Conservation (phyloP, 192 early-diverging fungal species). For the Lobosporangium transversale region DNA sequence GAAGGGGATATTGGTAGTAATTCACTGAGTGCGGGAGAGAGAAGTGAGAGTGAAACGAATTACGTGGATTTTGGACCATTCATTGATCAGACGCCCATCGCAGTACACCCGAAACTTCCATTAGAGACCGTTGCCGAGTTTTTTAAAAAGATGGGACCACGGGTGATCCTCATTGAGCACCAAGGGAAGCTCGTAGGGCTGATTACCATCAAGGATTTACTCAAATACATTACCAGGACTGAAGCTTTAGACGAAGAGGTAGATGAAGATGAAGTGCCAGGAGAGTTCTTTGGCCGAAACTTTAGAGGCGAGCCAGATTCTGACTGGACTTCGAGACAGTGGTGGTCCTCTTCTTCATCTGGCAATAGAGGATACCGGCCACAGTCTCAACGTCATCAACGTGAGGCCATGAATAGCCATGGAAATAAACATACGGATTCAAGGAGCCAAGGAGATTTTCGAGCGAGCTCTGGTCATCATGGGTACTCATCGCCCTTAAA, state of each 20-base stretch:
- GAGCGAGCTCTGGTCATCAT: too few species aligned
- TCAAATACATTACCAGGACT: constrained; percentile 66
- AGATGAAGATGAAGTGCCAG: constrained; percentile 26
- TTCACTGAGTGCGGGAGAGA: constrained; percentile 1
- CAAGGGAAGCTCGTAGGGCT: constrained; percentile 71
- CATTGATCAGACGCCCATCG: constrained; percentile 75
- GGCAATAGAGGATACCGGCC: not conserved
- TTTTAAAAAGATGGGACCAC: constrained; percentile 86
- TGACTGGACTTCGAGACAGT: constrained; percentile 10
- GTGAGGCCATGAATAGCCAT: not conserved
- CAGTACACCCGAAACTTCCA: constrained; percentile 72
- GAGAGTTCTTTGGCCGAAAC: constrained; percentile 2
- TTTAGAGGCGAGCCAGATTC: constrained; percentile 1
- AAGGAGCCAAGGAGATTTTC: not conserved
- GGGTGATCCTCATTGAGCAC: constrained; percentile 74
- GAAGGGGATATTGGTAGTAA: constrained; percentile 8
- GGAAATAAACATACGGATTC: not conserved
- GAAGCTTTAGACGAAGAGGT: constrained; percentile 54
- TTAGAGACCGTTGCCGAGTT: constrained; percentile 83
- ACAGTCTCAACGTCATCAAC: not conserved
- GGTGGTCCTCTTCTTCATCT: constrained; percentile 22
- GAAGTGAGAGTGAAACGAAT: constrained; percentile 46
- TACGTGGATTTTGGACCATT: constrained; percentile 63
- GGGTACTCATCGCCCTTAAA: not conserved
- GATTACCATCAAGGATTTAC: constrained; percentile 81